Percentiles rank a stretch among this genome's conserved stretches.
These are phyloP conservation scores for Azolla pinnata DNA, from an alignment of 75 land plant species.

Conservation along the genomic window DNA sequence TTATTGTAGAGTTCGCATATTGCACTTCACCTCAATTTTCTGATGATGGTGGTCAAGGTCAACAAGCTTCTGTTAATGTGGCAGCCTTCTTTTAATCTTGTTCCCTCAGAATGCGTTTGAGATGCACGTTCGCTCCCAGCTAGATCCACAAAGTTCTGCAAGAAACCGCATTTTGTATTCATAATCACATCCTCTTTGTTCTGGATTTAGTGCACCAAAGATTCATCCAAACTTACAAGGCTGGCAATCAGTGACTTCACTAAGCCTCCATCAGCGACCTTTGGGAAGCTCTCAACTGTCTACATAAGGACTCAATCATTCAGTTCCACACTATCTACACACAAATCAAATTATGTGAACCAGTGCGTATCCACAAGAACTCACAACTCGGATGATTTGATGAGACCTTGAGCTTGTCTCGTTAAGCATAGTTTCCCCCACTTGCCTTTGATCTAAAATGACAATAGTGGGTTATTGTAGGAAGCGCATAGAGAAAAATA, in stretches of 20 bases:
- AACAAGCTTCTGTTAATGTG: constrained; percentile 96
- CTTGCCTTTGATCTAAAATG: constrained; percentile 91
- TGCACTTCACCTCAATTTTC: constrained; percentile 78
- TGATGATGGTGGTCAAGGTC: constrained; percentile 83
- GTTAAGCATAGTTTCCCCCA: constrained; percentile 85
- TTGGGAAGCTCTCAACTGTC: constrained; percentile 84
- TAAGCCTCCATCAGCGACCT: constrained; percentile 32
- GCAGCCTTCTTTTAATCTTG: constrained; percentile 91
- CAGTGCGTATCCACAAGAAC: constrained; percentile 3
- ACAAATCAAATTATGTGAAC: neutral
- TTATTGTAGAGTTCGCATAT: neutral
- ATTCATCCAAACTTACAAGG: constrained; percentile 42
- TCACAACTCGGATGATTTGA: constrained; percentile 86
- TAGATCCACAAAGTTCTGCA: constrained; percentile 93
- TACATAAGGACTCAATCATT: constrained; percentile 21
- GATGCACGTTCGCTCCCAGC: constrained; percentile 99
- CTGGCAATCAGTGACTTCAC: constrained; percentile 67
- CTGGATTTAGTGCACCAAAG: neutral
- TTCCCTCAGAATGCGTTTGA: constrained; percentile 69
- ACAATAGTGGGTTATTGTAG: neutral
- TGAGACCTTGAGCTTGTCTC: constrained; percentile 93
- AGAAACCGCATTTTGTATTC: neutral
- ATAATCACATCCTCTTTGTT: neutral
- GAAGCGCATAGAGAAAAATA: neutral
- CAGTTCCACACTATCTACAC: neutral